Percentiles rank a stretch among this genome's conserved stretches.
These are phyloP conservation scores for Cladorrhinum sp. DNA, from an alignment of 2,329 filamentous ascomycete genomes.

Conservation along the genomic window DNA sequence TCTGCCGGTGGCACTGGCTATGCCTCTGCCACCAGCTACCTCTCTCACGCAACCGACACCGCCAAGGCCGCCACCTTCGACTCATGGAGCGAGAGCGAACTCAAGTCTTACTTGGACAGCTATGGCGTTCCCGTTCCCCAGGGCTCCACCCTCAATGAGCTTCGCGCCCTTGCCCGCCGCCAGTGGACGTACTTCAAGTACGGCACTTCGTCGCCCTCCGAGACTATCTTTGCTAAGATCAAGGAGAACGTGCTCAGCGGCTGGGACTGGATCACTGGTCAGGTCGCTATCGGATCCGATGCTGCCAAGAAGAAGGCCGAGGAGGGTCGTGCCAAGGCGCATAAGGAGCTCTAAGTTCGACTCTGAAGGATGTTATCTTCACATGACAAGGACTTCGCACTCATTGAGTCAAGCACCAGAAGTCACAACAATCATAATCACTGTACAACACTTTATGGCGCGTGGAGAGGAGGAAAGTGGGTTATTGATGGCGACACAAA, in stretches of 20 bases:
- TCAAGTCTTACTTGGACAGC: constrained; percentile 76
- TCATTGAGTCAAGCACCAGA: background rate
- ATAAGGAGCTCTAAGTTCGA: constrained; percentile 48
- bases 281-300: constrained; percentile 48
- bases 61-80: constrained; percentile 68
- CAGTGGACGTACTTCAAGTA: constrained; percentile 76
- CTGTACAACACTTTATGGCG: background rate
- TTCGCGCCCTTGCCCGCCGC: constrained; percentile 67
- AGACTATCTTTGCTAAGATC: constrained; percentile 64
- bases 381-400: background rate
- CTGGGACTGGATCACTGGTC: constrained; percentile 50
- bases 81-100: constrained; percentile 68
- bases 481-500: background rate
- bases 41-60: constrained; percentile 61
- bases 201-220: constrained; percentile 64
- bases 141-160: constrained; percentile 64
- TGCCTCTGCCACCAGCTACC: constrained; percentile 68
- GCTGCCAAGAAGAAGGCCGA: constrained; percentile 49
- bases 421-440: background rate
- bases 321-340: constrained; percentile 38
- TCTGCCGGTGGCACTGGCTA: constrained; percentile 55
- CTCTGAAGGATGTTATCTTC: background rate
- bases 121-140: constrained; percentile 69
- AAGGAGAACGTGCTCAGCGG: constrained; percentile 45
- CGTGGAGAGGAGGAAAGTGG: background rate